Evolutionary conservation across 1,139 yeast genomes (phyloP), one percentile per base, ranked within the genome.

Genomic region (Wickerhamomyces sp.): DNA sequence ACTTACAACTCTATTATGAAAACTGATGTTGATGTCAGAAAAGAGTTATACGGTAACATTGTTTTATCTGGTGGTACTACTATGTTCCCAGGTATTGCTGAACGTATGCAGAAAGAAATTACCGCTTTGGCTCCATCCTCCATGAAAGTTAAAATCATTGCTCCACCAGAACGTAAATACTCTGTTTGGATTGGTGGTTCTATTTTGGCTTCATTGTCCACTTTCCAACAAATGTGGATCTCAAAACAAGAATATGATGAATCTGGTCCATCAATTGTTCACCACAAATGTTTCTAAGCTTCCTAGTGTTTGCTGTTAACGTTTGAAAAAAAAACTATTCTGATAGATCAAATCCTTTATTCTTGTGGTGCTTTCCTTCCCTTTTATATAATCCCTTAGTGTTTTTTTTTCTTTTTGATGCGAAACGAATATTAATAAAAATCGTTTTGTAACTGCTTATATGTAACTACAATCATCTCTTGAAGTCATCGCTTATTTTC

Each of bases 161-260:
- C 99, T 72, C 97, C 98, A 63, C 98, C 98, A 64, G 98, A 93
- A 79, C 87, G 99, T 81, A 93, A 93, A 78, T 93, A 90, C 91
- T 90, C 97, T 71, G 97, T 91, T 81, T 93, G 99, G 99, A 93
- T 93, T 62, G 99, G 99, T 82, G 99, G 99, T 81, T 91, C 98
- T 64, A 93, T 93, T 69, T 85, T 93, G 76, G 96, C 99, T 63
- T 90, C 97, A 55, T 84, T 93, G 72, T 90, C 97, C 58, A 93
- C 98, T 72, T 93, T 93, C 96, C 96, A 91, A 83, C 97, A 90
- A 79, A 89, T 90, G 97, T 90, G 97, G 97, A 88, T 90, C 84
- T 89, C 97, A 71, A 90, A 91, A 81, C 97, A 90, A 79, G 97
- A 90, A 80, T 91, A 91, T 84, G 98, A 93, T 84, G 99, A 93